These are phyloP conservation scores for Colletotrichum australisinense DNA, from an alignment of 2,329 filamentous ascomycete genomes.

Conservation along the genomic window DNA sequence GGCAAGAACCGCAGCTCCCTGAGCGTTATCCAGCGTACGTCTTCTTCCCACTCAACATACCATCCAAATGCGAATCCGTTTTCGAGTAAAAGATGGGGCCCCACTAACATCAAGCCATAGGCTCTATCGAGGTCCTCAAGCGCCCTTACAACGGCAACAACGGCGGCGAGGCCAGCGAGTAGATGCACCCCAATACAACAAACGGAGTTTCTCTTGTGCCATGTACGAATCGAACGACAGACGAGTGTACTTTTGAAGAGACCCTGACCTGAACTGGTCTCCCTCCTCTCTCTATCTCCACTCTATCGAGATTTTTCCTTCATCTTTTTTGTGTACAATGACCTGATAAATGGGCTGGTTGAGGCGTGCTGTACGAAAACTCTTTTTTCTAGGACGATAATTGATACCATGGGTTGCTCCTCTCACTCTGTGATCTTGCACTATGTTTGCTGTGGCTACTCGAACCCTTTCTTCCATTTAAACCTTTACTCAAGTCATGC, in stretches of 20 bases:
- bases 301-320: slow-evolving; percentile 16
- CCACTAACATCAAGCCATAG: slow-evolving; percentile 43
- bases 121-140: slow-evolving; percentile 58
- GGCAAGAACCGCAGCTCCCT: slow-evolving; percentile 74
- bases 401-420: slow-evolving; percentile 31
- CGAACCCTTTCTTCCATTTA: neutral
- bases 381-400: slow-evolving; percentile 12
- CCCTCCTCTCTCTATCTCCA: slow-evolving; percentile 11
- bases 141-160: slow-evolving; percentile 47
- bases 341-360: slow-evolving; percentile 6
- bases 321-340: slow-evolving; percentile 19
- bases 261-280: slow-evolving; percentile 16
- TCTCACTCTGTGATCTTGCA: neutral
- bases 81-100: neutral
- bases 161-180: slow-evolving; percentile 35
- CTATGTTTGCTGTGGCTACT: neutral
- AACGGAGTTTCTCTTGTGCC: neutral
- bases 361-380: slow-evolving; percentile 29
- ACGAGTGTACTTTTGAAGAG: slow-evolving; percentile 3
- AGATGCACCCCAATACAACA: slow-evolving; percentile 1
- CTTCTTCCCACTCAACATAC: neutral
- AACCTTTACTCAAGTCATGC: neutral
- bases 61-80: too few relatives aligned
- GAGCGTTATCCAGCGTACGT: slow-evolving; percentile 85
- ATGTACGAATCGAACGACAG: slow-evolving; percentile 4